Evolutionary conservation across 1,284 basidiomycete genomes (phyloP), one percentile per base, ranked within the genome.

Genomic region (Cystobasidium sp.): DNA sequence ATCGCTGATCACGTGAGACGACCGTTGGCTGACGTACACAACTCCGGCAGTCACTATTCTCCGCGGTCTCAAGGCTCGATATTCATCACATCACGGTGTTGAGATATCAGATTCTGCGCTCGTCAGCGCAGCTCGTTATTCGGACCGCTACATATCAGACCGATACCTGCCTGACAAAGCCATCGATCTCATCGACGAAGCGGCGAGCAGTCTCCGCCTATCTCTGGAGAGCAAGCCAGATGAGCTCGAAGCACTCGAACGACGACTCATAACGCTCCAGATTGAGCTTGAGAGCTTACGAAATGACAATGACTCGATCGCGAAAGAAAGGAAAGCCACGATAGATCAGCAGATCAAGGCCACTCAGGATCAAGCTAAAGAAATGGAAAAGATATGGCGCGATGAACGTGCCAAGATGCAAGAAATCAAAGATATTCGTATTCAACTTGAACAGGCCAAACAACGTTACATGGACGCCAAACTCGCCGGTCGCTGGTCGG

Each of bases 211-310:
- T 0, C 85, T 97, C n/a, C 88, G 94, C 1, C 87, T 97, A 4
- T 90, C 93, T 1, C 94, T 95, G 79, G 95, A 97, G 49, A 68
- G 72, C 53, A 93, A 94, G 80, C 95, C 94, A 0, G 91, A 93
- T 76, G 88, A 89, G 75, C 86, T 97, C 2, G 94, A 97, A 80
- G 85, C 86, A 0, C 86, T 97, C 6, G 91, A 95, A 75, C 86
- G 93, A 43, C 88, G 91, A 69, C 90, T 95, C 55, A 86, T 94
- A 78, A 94, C 91, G 0, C 85, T 95, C 4, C 89, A 95, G 82
- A 97, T 97, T 78, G 94, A 97, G 82, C 84, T 92, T 14, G 92
- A 94, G 82, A 92, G 90, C 76, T 85, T 97, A 77, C 92, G 92
- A 83, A 93, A 93, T 69, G 95, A 97, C 83, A 86, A 85, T 3